These are phyloP conservation scores for Periglandula ipomoeae DNA, from an alignment of 2,329 filamentous ascomycete species.

Conservation along the genomic window DNA sequence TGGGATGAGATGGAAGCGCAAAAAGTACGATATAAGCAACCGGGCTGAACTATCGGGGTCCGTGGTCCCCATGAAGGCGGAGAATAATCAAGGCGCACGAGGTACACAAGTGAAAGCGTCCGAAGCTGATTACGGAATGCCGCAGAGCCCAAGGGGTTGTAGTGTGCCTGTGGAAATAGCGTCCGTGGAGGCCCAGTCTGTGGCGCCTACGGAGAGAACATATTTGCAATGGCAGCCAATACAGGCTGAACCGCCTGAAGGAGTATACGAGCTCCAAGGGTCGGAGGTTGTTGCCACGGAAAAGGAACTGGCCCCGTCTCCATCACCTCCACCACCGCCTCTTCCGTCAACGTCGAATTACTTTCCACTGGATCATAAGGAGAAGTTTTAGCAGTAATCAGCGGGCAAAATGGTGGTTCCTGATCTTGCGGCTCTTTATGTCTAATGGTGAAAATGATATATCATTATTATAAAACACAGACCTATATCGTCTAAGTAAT, in stretches of 20 bases:
- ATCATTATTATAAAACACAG: slow-evolving; percentile 6
- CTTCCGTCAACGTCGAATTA: background rate
- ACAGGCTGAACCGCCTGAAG: slow-evolving; percentile 11
- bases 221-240: background rate
- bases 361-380: background rate
- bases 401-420: too few species aligned
- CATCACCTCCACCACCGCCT: background rate
- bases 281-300: slow-evolving; percentile 14
- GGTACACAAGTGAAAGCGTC: background rate
- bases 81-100: background rate
- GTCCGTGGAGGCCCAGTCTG: slow-evolving; percentile 16
- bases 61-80: background rate
- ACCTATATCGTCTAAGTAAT: slow-evolving; percentile 14
- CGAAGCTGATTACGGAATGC: background rate
- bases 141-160: background rate
- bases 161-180: slow-evolving; percentile 45
- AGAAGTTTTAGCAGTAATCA: background rate
- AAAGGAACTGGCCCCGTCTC: background rate
- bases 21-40: background rate
- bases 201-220: background rate
- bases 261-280: slow-evolving; percentile 37
- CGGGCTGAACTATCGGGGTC: slow-evolving; percentile 2
- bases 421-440: too few species aligned
- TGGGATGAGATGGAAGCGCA: background rate
- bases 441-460: background rate